Evolutionary conservation across 176 grass and related monocot species (phyloP), one percentile per base, ranked within the genome.

Genomic region (Tillandsia leiboldiana): DNA sequence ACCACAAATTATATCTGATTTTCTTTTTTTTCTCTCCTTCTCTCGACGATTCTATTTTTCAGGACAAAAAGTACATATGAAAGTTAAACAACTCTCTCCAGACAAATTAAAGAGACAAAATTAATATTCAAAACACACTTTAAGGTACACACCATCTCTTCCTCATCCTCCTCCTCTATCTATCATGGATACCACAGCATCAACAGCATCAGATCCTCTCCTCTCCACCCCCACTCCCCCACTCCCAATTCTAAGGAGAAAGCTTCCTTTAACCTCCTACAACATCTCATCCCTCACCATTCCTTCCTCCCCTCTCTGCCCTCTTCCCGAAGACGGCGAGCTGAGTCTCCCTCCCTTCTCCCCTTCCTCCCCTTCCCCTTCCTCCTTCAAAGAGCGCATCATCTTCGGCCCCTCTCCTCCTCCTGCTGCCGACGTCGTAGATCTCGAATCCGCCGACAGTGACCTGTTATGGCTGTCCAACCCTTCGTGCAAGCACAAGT

Each of bases 261-360:
- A 13, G 9, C 24, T 29, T 48, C 47, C 6, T 49, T 20, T 20
- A 20, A 24, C 24, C 24, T 24, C 24, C 24, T 15, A 14, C 13
- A 69, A 49, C 42, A 18, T n/a, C 26, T 18, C 66, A 24, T 24
- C 24, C 24, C 1, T 24, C 67, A 11, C 13, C 49, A 10, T 20
- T 12, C 13, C 49, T 5, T 15, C 59, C 48, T 66, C 50, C 24
- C 1, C 23, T 23, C 73, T 75, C 24, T 75, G 63, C 50, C 62
- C 73, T 8, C 73, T 75, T 10, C 73, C 73, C 2, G 73, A 75
- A 42, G 63, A 75, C 63, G 73, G 48, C 49, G 73, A 75, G 42
- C 0, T 75, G 18, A 42, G 5, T 28, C 33, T 74, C 23, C 72
- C 63, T 26, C 48, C 66, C 63, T n/a, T 24, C n/a, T 22, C 57